Conservation (phyloP, 129 eudicot species). For the Tanacetum coccineum region DNA sequence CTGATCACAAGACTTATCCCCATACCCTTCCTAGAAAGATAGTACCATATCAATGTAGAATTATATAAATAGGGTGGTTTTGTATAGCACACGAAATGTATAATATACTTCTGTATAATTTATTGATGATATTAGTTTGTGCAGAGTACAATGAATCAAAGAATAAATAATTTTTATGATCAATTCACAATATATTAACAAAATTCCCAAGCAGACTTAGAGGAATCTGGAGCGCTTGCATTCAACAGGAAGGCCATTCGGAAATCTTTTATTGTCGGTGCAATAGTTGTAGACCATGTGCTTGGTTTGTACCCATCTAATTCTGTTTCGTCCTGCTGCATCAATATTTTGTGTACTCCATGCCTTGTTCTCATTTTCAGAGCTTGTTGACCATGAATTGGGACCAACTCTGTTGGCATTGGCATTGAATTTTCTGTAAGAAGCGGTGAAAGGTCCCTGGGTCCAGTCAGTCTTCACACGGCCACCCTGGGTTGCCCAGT, state of each 20-base stretch:
- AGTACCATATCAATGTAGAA: no score
- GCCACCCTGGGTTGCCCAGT: slow-evolving; percentile 37
- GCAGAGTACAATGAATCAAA: no score
- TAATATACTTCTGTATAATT: no score
- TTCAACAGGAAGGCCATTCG: slow-evolving; percentile 9
- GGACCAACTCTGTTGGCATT: slow-evolving; percentile 10
- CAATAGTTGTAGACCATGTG: slow-evolving; percentile 25
- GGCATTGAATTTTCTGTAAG: slow-evolving; percentile 6
- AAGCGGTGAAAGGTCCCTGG: slow-evolving; percentile 28
- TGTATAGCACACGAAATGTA: no score
- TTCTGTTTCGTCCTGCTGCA: slow-evolving; percentile 26
- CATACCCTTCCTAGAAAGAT: no score
- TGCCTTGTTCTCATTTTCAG: slow-evolving; percentile 13
- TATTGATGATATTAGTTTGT: no score
- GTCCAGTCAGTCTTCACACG: slow-evolving; percentile 36
- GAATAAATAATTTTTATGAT: no score
- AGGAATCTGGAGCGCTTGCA: no score
- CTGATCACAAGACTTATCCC: no score
- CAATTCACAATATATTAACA: no score
- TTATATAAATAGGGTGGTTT: no score
- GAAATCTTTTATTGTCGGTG: slow-evolving; percentile 16
- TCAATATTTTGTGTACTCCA: slow-evolving; percentile 28
- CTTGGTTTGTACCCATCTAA: slow-evolving; percentile 25
- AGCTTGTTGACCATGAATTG: background rate
- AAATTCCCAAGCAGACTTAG: no score